phyloP scores from a whole-genome alignment of 2,329 filamentous ascomycete species.

The Botryotinia calthae region DNA sequence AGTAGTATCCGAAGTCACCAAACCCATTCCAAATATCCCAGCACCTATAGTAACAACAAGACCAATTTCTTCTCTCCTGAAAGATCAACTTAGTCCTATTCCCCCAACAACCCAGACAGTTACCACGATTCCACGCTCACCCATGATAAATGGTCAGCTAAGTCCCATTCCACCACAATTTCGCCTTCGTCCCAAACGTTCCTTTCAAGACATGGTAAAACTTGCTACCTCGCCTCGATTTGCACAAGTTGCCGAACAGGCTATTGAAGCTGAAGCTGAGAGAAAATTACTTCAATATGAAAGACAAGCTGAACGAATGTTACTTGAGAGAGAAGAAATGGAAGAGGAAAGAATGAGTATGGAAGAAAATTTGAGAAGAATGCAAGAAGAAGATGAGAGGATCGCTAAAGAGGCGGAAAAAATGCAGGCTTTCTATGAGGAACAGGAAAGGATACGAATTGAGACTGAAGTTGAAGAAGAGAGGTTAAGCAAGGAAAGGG shows the following conservation, averaged over 20 bases:
- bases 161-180: slow-evolving; percentile 9
- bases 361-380: slow-evolving; percentile 21
- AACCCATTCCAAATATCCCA: not conserved
- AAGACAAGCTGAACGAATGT: slow-evolving; percentile 20
- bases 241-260: slow-evolving; percentile 15
- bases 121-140: not conserved
- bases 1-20: not conserved
- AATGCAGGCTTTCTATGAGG: slow-evolving; percentile 25
- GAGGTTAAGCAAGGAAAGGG: slow-evolving; percentile 7
- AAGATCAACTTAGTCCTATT: not conserved
- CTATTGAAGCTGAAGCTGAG: slow-evolving; percentile 20
- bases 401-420: slow-evolving; percentile 23
- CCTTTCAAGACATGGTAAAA: slow-evolving; percentile 15
- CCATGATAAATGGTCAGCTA: not conserved
- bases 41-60: not conserved
- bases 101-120: not conserved
- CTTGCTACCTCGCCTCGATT: slow-evolving; percentile 2
- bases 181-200: slow-evolving; percentile 12
- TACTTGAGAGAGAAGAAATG: slow-evolving; percentile 26
- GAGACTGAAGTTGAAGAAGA: slow-evolving; percentile 18
- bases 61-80: not conserved
- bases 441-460: slow-evolving; percentile 13
- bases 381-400: slow-evolving; percentile 23
- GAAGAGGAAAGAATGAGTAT: slow-evolving; percentile 25
- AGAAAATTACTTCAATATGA: slow-evolving; percentile 23